Conservation (phyloP, 495 filamentous ascomycete genomes). For the Xylaria telfairii region DNA sequence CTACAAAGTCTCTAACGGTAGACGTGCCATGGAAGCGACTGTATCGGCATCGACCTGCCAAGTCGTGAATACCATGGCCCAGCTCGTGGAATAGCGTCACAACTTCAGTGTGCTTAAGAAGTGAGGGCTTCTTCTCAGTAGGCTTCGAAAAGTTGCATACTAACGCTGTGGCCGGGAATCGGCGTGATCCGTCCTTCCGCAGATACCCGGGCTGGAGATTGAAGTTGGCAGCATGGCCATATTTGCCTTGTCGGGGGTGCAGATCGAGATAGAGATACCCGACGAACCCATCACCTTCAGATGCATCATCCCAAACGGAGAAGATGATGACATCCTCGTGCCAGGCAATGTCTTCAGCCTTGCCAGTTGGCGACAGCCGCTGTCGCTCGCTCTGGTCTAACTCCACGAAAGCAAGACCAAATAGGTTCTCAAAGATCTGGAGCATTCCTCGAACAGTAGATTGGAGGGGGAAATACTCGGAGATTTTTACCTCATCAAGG, state of each 20-base stretch:
- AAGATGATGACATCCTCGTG: slow-evolving; percentile 68
- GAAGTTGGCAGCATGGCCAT: slow-evolving; percentile 79
- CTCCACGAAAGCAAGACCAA: slow-evolving; percentile 90
- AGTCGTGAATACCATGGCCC: slow-evolving; percentile 69
- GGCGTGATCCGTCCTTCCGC: slow-evolving; percentile 59
- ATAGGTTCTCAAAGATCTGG: slow-evolving; percentile 89
- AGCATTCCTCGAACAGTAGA: slow-evolving; percentile 90
- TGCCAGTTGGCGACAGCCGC: slow-evolving; percentile 56
- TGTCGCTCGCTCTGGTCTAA: slow-evolving; percentile 60
- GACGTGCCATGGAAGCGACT: slow-evolving; percentile 67
- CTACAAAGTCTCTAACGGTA: slow-evolving; percentile 68
- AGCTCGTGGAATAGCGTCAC: slow-evolving; percentile 71
- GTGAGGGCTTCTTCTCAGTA: slow-evolving; percentile 63
- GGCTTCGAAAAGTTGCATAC: slow-evolving; percentile 74
- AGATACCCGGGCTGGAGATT: slow-evolving; percentile 71
- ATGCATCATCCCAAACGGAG: slow-evolving; percentile 67
- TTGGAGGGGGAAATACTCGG: slow-evolving; percentile 92
- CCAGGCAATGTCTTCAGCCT: slow-evolving; percentile 65
- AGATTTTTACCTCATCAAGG: slow-evolving; percentile 86
- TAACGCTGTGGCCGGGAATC: slow-evolving; percentile 65
- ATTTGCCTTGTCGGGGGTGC: slow-evolving; percentile 67
- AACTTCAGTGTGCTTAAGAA: slow-evolving; percentile 69
- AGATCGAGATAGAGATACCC: slow-evolving; percentile 71
- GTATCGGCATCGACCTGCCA: slow-evolving; percentile 60
- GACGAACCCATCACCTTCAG: slow-evolving; percentile 63